Percentiles rank a stretch among this genome's conserved stretches.
Conservation (phyloP, 2,329 filamentous ascomycete genomes). For the Dothistroma septosporum region DNA sequence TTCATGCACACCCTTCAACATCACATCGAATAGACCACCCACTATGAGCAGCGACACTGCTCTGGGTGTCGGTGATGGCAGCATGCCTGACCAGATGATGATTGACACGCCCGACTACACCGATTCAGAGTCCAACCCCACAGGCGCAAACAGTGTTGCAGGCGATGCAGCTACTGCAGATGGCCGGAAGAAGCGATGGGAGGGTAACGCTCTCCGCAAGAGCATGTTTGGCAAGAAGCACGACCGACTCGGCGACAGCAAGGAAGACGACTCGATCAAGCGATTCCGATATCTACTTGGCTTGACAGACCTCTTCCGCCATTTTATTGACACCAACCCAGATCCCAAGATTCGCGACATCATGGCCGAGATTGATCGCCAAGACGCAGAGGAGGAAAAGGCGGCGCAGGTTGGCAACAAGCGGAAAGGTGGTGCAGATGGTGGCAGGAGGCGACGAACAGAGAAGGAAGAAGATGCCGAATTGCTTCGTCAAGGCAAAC, state of each 20-base stretch:
- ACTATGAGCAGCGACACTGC: conserved; percentile 25
- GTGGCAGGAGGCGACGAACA: conserved; percentile 76
- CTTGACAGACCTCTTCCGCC: conserved; percentile 92
- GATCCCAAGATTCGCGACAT: conserved; percentile 92
- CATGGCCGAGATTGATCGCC: conserved; percentile 89
- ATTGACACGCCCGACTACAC: conserved; percentile 62
- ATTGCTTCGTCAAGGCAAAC: conserved; percentile 77
- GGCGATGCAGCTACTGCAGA: conserved; percentile 66
- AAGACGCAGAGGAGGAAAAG: conserved; percentile 66
- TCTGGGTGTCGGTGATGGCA: conserved; percentile 31
- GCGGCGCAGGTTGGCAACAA: conserved; percentile 68
- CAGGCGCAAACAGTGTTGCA: conserved; percentile 76
- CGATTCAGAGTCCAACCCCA: conserved; percentile 63
- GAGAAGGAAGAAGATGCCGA: conserved; percentile 98
- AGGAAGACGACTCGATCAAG: conserved; percentile 94
- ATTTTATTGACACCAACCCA: conserved; percentile 97
- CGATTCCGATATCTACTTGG: conserved; percentile 93
- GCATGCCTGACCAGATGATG: conserved; percentile 32
- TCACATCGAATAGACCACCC: conserved; percentile 4
- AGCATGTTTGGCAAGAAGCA: conserved; percentile 95
- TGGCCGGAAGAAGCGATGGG: conserved; percentile 78
- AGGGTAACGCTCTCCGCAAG: conserved; percentile 83
- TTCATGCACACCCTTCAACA: background rate
- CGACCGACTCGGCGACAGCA: conserved; percentile 83
- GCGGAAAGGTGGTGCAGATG: conserved; percentile 79